Base-by-base conservation (phyloP, 805 yeast species). In the Candida insectorum region DNA sequence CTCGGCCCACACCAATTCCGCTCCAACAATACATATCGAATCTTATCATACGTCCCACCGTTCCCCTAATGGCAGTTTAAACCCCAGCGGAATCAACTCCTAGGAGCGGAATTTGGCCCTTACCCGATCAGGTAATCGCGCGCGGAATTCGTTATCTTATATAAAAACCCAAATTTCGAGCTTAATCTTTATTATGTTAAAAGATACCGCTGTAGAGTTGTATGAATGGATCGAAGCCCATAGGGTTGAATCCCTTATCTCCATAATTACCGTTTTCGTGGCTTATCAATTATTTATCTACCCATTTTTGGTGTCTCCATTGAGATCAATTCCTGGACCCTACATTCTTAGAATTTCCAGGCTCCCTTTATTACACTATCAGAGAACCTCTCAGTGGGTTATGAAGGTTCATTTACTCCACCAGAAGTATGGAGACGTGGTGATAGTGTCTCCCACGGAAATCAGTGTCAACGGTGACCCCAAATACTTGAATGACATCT, bases 401-500 rank as follows among this genome's bases (percentile, higher is more conserved):
- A 25, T 40, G 13, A 41, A 37, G 6, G 71, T 80, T 3, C 71
- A 77, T 36, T 24, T 49, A 3, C 55, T 80, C 37, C 89, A 82
- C 46, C 29, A 50, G 28, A 51, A 58, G 37, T 79, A 79, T 45
- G 89, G 88, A 1, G 71, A 80, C 6, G 73, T 81, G 3, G 77
- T 82, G 4, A 60, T 82, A 15, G 54, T 82, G 10, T 68, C 77
- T 1, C 87, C 88, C 2, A 55, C 60, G 16, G 87, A 80, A 44
- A 60, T 82, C 13, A 77, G 82, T 31, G 69, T 81, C 28, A 64
- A 73, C 28, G 71, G 66, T 1, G 76, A 79, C 32, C 48, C 65
- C 4, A 65, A 65, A 29, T 72, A 62, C 40, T 43, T 79, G 25
- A 72, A 70, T 43, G 77, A 75, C 26, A 69, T 82, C 14, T 83